A percentile compares a stretch with the other conserved stretches of the same genome.
Evolutionary conservation across 2,329 filamentous ascomycete species (phyloP).

Genomic region (Claviceps purpurea): DNA sequence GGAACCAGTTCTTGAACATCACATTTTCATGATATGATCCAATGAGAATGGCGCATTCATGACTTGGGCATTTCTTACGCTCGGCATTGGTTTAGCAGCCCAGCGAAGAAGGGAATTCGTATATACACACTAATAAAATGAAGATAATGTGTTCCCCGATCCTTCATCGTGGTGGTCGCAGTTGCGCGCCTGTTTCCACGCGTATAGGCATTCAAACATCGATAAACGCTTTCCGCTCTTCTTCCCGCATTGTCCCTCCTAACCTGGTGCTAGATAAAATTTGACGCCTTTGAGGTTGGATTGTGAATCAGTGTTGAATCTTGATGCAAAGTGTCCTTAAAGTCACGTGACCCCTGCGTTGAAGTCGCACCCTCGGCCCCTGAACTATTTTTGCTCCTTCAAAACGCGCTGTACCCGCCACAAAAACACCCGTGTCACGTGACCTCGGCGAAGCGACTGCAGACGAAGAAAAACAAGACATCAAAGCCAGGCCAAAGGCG

Average conservation of each 20-base stretch:
- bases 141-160: background rate
- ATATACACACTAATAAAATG: background rate
- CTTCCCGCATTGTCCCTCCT: too few relatives aligned
- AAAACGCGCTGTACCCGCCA: background rate
- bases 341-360: background rate
- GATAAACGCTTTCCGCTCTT: too few relatives aligned
- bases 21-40: conserved; percentile 21
- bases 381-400: background rate
- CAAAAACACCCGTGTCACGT: conserved; percentile 14
- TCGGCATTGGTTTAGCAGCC: conserved; percentile 1
- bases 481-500: conserved; percentile 8
- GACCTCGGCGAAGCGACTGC: conserved; percentile 16
- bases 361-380: background rate
- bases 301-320: too few relatives aligned
- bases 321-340: too few relatives aligned
- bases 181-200: background rate
- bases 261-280: too few relatives aligned
- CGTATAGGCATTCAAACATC: too few relatives aligned
- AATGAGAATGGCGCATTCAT: conserved; percentile 18
- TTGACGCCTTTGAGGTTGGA: too few relatives aligned
- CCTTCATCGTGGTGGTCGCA: background rate
- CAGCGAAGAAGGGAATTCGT: background rate
- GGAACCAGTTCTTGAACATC: conserved; percentile 8
- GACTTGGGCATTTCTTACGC: background rate
- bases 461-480: conserved; percentile 13